Evolutionary conservation across 2,329 filamentous ascomycete species (phyloP).

Genomic region (Cadophora malorum): DNA sequence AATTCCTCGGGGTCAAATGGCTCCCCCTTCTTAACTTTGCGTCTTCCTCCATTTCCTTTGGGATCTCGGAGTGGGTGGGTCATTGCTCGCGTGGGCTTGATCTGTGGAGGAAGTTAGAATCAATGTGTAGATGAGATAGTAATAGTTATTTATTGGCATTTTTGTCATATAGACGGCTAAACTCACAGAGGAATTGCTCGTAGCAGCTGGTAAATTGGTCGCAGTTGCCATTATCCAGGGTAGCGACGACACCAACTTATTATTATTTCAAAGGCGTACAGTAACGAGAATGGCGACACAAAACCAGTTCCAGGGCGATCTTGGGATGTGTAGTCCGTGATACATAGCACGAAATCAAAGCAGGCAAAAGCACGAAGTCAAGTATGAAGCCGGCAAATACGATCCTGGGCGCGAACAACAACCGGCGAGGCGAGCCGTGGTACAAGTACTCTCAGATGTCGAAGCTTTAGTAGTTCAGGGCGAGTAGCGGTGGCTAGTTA

Average conservation of each 20-base stretch:
- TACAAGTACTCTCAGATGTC: slow-evolving; percentile 11
- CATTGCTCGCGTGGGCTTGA: slow-evolving; percentile 39
- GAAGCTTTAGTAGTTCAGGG: neutral
- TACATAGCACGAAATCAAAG: slow-evolving; percentile 19
- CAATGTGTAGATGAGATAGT: slow-evolving; percentile 13
- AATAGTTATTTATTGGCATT: neutral
- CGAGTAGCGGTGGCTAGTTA: slow-evolving; percentile 3
- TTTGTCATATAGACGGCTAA: neutral
- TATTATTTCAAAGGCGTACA: slow-evolving; percentile 6
- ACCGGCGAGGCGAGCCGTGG: slow-evolving; percentile 15
- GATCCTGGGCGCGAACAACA: neutral
- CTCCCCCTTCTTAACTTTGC: slow-evolving; percentile 42
- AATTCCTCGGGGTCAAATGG: slow-evolving; percentile 63
- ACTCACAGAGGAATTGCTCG: slow-evolving; percentile 17
- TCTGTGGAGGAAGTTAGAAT: slow-evolving; percentile 31
- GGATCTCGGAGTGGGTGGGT: slow-evolving; percentile 35
- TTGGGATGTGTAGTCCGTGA: slow-evolving; percentile 18
- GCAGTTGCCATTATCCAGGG: slow-evolving; percentile 16
- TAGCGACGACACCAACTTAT: neutral
- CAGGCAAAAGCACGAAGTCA: slow-evolving; percentile 1
- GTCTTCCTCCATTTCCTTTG: slow-evolving; percentile 29
- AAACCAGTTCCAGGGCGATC: slow-evolving; percentile 15
- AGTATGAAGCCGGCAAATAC: slow-evolving; percentile 12
- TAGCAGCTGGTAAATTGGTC: slow-evolving; percentile 10
- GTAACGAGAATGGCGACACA: slow-evolving; percentile 14